Base-by-base conservation (phyloP, 495 filamentous ascomycete genomes). In the Penicillium arizonense region DNA sequence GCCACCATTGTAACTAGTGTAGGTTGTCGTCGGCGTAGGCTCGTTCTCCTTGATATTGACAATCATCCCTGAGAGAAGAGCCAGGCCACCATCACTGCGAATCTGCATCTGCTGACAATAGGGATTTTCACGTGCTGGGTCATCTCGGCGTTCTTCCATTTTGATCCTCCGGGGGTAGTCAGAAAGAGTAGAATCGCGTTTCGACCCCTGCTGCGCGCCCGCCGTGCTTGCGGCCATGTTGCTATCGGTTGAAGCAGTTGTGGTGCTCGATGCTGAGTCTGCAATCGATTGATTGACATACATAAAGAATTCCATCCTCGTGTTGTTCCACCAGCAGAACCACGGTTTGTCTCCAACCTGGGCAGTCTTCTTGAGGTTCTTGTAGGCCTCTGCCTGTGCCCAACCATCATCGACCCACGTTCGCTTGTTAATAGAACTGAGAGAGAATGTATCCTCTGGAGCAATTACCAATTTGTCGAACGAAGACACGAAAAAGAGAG, bases 281-380 rank as follows among this genome's bases (percentile, higher is more conserved):
- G 72, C 71, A 55, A 78, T 83, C 3, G 75, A 68, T 56, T 87
- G 78, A 41, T 81, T 79, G 48, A 86, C 74, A 64, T 92, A 97
- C 51, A 97, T 83, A 65, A 91, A 94, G 14, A 86, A 76, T 56
- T 96, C 90, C 41, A 97, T 73, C 40, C 83, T 77, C 0, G 91
- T 96, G 5, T 82, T 76, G 53, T 93, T 91, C 90, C 90, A 97
- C 61, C 79, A 87, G 67, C 92, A 97, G 57, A 89, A 84, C 91
- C 91, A 97, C 2, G 89, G 86, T 45, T 79, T 82, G 33, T 92
- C 86, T 0, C 84, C 84, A 2, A 74, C 69, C 45, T 78, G 58
- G 3, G 82, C 81, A 35, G 76, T 58, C 14, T 78, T 60, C 52
- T 79, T 84, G 35, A 77, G 70, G 28, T 44, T 53, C 26, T 55